Percentiles rank a stretch among this genome's conserved stretches.
These are phyloP conservation scores for Acorus gramineus DNA, from an alignment of 106 monocot genomes.

Conservation along the genomic window DNA sequence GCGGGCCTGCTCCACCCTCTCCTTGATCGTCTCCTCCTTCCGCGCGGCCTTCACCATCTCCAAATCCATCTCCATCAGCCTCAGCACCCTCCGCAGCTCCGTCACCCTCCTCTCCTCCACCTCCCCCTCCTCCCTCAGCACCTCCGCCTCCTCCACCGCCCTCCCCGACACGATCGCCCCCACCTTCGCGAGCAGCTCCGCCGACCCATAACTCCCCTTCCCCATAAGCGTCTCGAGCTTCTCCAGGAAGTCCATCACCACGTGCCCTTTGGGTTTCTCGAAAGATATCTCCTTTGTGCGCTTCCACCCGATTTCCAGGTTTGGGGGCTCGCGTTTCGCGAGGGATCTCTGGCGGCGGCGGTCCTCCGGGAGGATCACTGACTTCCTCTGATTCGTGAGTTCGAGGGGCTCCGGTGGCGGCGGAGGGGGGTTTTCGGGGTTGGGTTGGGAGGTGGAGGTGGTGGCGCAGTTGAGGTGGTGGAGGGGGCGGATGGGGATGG, in stretches of 20 bases:
- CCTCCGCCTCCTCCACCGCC: slow-evolving; percentile 72
- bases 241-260: slow-evolving; percentile 64
- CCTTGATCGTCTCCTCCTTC: slow-evolving; percentile 64
- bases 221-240: slow-evolving; percentile 70
- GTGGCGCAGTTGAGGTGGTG: too few relatives aligned
- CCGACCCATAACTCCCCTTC: slow-evolving; percentile 51
- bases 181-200: slow-evolving; percentile 56
- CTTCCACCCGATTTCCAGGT: slow-evolving; percentile 85
- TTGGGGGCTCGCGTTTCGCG: slow-evolving; percentile 48
- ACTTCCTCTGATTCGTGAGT: slow-evolving; percentile 6
- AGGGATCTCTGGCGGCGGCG: slow-evolving; percentile 9
- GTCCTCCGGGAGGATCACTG: slow-evolving; percentile 16
- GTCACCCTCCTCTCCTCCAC: slow-evolving; percentile 66
- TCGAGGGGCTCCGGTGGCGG: too few relatives aligned
- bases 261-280: slow-evolving; percentile 68
- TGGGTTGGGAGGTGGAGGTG: too few relatives aligned
- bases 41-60: slow-evolving; percentile 82
- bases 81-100: slow-evolving; percentile 63
- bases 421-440: too few relatives aligned
- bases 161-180: slow-evolving; percentile 59
- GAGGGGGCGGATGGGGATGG: too few relatives aligned
- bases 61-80: slow-evolving; percentile 79
- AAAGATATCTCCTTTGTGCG: slow-evolving; percentile 53
- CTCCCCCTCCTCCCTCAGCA: slow-evolving; percentile 38
- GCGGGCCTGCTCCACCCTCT: slow-evolving; percentile 55